Evolutionary conservation across 139 green algal species (phyloP).

Genomic region (Coccomyxa sp.): DNA sequence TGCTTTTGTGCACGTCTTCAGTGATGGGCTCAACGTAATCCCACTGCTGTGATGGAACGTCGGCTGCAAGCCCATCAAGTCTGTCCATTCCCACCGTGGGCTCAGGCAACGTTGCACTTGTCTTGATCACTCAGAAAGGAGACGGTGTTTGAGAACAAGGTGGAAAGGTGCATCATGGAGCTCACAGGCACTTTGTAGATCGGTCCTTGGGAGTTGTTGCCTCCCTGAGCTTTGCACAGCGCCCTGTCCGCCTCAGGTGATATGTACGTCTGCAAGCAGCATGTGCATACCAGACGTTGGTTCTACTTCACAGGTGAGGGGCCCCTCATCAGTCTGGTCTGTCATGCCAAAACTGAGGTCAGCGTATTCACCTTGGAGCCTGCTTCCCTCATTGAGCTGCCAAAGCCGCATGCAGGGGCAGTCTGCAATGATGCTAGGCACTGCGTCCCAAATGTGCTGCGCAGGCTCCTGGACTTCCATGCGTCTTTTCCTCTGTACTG

Average conservation of each 20-base stretch:
- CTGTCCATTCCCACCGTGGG: too few relatives aligned
- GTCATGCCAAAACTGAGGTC: neutral
- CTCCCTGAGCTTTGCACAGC: slow-evolving; percentile 19
- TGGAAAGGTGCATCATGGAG: neutral
- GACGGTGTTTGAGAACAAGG: neutral
- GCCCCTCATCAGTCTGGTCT: too few relatives aligned
- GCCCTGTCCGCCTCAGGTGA: slow-evolving; percentile 32
- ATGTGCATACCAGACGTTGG: neutral
- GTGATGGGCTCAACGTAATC: too few relatives aligned
- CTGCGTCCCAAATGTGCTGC: slow-evolving; percentile 32
- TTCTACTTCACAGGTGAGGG: neutral
- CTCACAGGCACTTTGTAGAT: slow-evolving; percentile 23
- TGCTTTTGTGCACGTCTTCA: too few relatives aligned
- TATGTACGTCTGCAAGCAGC: slow-evolving; percentile 18
- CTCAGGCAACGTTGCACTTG: too few relatives aligned
- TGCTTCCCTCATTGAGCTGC: slow-evolving; percentile 24
- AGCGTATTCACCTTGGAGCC: slow-evolving; percentile 1
- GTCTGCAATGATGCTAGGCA: slow-evolving; percentile 13
- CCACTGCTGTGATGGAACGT: too few relatives aligned
- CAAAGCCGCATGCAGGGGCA: slow-evolving; percentile 30
- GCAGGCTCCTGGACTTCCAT: slow-evolving; percentile 14
- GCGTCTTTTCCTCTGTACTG: slow-evolving; percentile 3
- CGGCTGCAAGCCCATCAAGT: too few relatives aligned
- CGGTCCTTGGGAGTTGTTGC: slow-evolving; percentile 34
- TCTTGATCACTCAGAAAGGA: too few relatives aligned